Percentiles rank a stretch among this genome's conserved stretches.
phyloP scores from a whole-genome alignment of 2,329 filamentous ascomycete species.

The Penicillium vulpinum region DNA sequence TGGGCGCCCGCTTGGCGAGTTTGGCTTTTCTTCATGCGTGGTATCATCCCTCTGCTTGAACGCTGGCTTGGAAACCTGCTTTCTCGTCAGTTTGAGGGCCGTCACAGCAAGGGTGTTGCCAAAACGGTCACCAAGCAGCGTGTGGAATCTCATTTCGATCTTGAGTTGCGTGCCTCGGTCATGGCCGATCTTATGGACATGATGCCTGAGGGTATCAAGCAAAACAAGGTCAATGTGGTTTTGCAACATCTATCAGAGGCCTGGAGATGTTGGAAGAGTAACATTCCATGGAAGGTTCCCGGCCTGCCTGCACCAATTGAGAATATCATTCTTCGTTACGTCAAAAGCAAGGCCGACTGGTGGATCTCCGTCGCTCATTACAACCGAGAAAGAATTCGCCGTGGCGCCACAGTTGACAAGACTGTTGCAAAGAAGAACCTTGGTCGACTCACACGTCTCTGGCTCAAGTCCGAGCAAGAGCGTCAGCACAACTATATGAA shows the following conservation, averaged over 20 bases:
- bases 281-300: slow-evolving; percentile 99
- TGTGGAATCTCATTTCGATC: slow-evolving; percentile 96
- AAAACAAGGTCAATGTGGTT: slow-evolving; percentile 98
- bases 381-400: slow-evolving; percentile 93
- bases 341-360: slow-evolving; percentile 99
- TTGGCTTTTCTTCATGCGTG: slow-evolving; percentile 99
- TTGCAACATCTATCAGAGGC: slow-evolving; percentile 96
- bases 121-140: slow-evolving; percentile 99
- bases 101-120: slow-evolving; percentile 97
- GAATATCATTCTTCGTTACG: slow-evolving; percentile 97
- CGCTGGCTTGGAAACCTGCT: slow-evolving; percentile 96
- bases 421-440: slow-evolving; percentile 99
- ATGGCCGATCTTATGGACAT: slow-evolving; percentile 99
- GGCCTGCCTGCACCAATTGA: slow-evolving; percentile 95
- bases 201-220: slow-evolving; percentile 99
- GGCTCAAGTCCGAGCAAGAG: slow-evolving; percentile 98
- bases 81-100: slow-evolving; percentile 95
- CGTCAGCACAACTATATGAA: slow-evolving; percentile 99
- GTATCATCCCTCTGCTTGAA: slow-evolving; percentile 94
- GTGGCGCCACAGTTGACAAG: slow-evolving; percentile 97
- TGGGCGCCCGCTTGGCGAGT: slow-evolving; percentile 99
- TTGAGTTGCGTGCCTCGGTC: slow-evolving; percentile 94
- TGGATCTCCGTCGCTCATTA: slow-evolving; percentile 99
- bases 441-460: slow-evolving; percentile 87
- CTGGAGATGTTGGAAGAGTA: slow-evolving; percentile 99